phyloP scores from a whole-genome alignment of 1,284 basidiomycete genomes.

The Austroboletus niveus region DNA sequence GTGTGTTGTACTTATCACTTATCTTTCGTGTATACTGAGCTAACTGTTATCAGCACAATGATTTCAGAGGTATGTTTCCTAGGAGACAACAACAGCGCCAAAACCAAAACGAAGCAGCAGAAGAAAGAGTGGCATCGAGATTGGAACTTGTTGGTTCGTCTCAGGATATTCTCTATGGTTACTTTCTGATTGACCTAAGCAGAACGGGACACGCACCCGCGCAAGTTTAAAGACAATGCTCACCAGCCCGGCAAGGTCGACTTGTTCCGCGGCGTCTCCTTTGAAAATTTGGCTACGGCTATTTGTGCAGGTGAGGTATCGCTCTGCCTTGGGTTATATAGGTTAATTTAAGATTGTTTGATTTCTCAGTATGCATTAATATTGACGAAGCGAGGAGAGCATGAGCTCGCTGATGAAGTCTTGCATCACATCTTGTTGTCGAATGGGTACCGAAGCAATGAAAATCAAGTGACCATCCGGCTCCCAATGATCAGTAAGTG shows the following conservation, averaged over 20 bases:
- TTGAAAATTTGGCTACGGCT: slow-evolving; percentile 79
- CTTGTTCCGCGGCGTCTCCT: slow-evolving; percentile 79
- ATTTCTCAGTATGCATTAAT: slow-evolving; percentile 76
- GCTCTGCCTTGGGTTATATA: not conserved
- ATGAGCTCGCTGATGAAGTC: slow-evolving; percentile 31
- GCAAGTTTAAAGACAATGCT: too few relatives aligned
- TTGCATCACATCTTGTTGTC: slow-evolving; percentile 72
- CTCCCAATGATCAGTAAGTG: slow-evolving; percentile 67
- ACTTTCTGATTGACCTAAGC: too few relatives aligned
- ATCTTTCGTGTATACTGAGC: too few relatives aligned
- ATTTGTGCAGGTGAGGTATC: slow-evolving; percentile 71
- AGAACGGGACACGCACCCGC: too few relatives aligned
- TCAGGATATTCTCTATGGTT: too few relatives aligned
- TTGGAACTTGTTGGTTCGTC: too few relatives aligned
- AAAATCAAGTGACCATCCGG: slow-evolving; percentile 68
- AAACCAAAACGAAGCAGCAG: too few relatives aligned
- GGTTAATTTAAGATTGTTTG: not conserved
- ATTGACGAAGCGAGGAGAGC: slow-evolving; percentile 57
- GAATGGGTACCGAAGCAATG: slow-evolving; percentile 65
- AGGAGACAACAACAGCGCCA: too few relatives aligned
- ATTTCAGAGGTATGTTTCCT: too few relatives aligned
- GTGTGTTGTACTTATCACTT: too few relatives aligned
- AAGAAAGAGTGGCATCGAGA: too few relatives aligned
- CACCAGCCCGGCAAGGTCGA: slow-evolving; percentile 44
- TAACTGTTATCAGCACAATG: too few relatives aligned